phyloP scores from a whole-genome alignment of 805 yeast genomes.

The Candida vartiovaarae region DNA sequence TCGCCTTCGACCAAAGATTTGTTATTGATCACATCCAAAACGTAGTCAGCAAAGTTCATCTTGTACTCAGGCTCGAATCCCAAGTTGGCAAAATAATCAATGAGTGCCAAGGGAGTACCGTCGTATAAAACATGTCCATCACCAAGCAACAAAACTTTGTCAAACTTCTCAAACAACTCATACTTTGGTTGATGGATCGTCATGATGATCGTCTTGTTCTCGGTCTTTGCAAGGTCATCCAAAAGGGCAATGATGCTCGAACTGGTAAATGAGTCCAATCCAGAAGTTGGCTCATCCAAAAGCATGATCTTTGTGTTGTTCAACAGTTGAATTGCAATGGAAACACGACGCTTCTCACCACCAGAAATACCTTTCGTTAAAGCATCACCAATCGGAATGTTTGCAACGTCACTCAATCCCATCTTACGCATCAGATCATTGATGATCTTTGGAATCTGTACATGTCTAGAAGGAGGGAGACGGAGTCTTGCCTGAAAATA shows the following conservation, averaged over 20 bases:
- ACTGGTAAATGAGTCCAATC: constrained; percentile 76
- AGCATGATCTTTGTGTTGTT: constrained; percentile 59
- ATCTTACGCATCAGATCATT: constrained; percentile 63
- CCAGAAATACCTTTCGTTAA: constrained; percentile 61
- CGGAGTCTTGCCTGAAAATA: constrained; percentile 65
- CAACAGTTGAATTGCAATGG: constrained; percentile 73
- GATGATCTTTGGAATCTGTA: constrained; percentile 42
- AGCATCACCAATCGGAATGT: constrained; percentile 44
- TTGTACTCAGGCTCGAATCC: constrained; percentile 34
- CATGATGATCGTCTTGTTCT: constrained; percentile 59
- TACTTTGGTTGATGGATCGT: constrained; percentile 84
- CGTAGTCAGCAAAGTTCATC: constrained; percentile 68
- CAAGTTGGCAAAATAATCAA: constrained; percentile 34
- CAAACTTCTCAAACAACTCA: constrained; percentile 57
- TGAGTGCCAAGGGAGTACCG: constrained; percentile 44
- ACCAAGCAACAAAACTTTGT: constrained; percentile 56
- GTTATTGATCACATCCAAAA: constrained; percentile 57
- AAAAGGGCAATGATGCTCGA: constrained; percentile 57
- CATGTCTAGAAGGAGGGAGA: constrained; percentile 37
- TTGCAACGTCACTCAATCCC: constrained; percentile 17
- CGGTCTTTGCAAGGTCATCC: constrained; percentile 42
- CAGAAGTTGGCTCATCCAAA: constrained; percentile 87
- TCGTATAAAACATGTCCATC: constrained; percentile 42
- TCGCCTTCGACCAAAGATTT: constrained; percentile 26
- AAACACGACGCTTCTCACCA: constrained; percentile 77